Evolutionary conservation across 179 eudicot genomes (phyloP).

Genomic region (Amaranthus tricolor): DNA sequence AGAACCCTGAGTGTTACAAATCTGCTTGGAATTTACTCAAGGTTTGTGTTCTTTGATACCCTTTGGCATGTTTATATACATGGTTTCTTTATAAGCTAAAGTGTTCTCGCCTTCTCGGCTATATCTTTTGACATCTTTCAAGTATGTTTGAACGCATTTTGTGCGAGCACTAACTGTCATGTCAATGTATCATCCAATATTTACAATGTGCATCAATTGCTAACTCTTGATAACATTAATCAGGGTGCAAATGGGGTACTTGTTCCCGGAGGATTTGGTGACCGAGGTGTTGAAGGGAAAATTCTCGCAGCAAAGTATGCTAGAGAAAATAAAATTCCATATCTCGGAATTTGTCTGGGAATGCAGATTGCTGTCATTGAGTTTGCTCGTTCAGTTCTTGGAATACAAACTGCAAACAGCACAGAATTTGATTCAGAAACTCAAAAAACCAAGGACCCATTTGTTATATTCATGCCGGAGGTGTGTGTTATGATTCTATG

Average conservation of each 20-base stretch:
- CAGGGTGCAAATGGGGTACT: constrained; percentile 88
- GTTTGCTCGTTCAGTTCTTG: constrained; percentile 80
- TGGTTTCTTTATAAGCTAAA: no score
- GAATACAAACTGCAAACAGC: constrained; percentile 78
- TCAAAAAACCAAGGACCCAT: constrained; percentile 59
- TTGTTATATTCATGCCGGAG: constrained; percentile 98
- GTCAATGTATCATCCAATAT: not conserved
- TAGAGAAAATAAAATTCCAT: constrained; percentile 81
- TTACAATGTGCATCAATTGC: not conserved
- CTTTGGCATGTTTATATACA: not conserved
- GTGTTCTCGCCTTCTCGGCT: no score
- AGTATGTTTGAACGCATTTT: no score
- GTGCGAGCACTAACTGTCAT: not conserved
- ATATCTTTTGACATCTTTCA: no score
- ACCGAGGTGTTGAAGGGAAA: constrained; percentile 94
- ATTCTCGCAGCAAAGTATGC: constrained; percentile 95
- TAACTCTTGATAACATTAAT: constrained; percentile 4
- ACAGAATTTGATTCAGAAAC: constrained; percentile 66
- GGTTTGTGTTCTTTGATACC: constrained; percentile 33
- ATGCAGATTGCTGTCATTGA: constrained; percentile 98
- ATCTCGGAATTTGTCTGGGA: constrained; percentile 95
- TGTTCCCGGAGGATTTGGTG: constrained; percentile 99
- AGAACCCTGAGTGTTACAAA: constrained; percentile 68
- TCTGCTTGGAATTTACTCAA: constrained; percentile 67
- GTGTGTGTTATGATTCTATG: constrained; percentile 33